Conservation (phyloP, 495 filamentous ascomycete species). For the Cairneyella variabilis region DNA sequence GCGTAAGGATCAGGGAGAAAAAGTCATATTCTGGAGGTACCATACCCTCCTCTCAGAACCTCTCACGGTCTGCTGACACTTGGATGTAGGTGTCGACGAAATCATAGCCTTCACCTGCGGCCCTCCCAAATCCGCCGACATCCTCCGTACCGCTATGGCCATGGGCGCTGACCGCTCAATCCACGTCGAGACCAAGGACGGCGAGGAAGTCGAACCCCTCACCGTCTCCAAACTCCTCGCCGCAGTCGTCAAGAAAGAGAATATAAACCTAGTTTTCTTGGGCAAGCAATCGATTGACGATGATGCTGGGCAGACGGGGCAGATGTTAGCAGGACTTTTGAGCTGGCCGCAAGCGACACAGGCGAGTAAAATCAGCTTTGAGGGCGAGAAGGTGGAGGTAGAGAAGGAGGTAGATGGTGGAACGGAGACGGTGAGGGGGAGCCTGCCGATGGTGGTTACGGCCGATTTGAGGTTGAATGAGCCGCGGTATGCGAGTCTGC, state of each 20-base stretch:
- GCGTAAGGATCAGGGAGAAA: conserved; percentile 86
- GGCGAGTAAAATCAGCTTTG: conserved; percentile 76
- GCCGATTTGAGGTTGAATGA: conserved; percentile 94
- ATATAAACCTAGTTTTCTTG: conserved; percentile 84
- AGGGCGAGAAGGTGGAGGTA: conserved; percentile 59
- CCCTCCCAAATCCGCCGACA: conserved; percentile 78
- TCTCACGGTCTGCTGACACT: too few species aligned
- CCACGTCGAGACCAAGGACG: conserved; percentile 71
- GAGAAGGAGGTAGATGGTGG: conserved; percentile 93
- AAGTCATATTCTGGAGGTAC: conserved; percentile 29
- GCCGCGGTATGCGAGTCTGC: conserved; percentile 90
- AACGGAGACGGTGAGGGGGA: conserved; percentile 78
- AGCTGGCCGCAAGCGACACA: conserved; percentile 94
- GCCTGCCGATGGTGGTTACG: conserved; percentile 87
- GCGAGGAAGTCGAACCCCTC: conserved; percentile 74
- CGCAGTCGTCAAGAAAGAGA: conserved; percentile 72
- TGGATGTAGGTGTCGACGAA: conserved; percentile 67
- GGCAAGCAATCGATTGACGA: conserved; percentile 99
- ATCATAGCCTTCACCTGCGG: conserved; percentile 88
- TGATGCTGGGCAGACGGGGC: conserved; percentile 91
- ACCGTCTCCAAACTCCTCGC: conserved; percentile 84
- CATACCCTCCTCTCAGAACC: neutral
- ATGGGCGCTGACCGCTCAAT: conserved; percentile 95
- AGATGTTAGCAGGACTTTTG: conserved; percentile 93
- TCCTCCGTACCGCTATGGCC: conserved; percentile 93